These are phyloP conservation scores for Picochlorum costavermella DNA, from an alignment of 139 green algal species.

Conservation along the genomic window DNA sequence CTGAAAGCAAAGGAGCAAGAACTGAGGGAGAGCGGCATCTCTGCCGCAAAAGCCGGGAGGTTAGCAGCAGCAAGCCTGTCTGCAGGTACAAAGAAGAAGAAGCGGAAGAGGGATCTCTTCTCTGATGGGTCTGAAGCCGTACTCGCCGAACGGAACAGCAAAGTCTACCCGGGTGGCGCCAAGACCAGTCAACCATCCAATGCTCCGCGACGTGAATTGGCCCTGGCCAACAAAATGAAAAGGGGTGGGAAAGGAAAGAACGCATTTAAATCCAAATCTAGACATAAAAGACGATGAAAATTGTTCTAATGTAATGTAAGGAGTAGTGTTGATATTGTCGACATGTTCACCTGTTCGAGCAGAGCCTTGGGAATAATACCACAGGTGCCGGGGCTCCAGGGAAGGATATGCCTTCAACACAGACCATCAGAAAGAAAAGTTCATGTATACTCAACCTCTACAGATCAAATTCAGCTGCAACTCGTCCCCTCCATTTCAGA, in stretches of 20 bases:
- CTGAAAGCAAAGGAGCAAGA: slow-evolving; percentile 44
- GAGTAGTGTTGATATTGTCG: no score
- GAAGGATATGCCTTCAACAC: no score
- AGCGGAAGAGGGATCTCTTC: slow-evolving; percentile 25
- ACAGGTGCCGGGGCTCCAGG: no score
- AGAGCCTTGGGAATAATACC: no score
- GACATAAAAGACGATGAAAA: neutral
- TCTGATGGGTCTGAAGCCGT: slow-evolving; percentile 27
- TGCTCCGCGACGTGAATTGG: slow-evolving; percentile 10
- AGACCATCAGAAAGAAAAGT: no score
- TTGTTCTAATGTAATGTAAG: no score
- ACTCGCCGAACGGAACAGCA: slow-evolving; percentile 5
- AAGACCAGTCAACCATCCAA: neutral
- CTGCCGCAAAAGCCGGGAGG: slow-evolving; percentile 40
- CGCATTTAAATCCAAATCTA: slow-evolving; percentile 7
- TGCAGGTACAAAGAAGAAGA: slow-evolving; percentile 36
- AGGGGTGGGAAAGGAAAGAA: slow-evolving; percentile 4
- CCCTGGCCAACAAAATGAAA: neutral
- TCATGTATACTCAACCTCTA: no score
- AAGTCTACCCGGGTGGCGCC: slow-evolving; percentile 43
- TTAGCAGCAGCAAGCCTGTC: slow-evolving; percentile 41
- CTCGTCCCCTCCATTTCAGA: slow-evolving; percentile 16
- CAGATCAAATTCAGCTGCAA: no score
- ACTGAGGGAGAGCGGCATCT: slow-evolving; percentile 53
- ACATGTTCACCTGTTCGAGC: no score